Conservation (phyloP, 1,139 yeast species). For the Candida albicans region DNA sequence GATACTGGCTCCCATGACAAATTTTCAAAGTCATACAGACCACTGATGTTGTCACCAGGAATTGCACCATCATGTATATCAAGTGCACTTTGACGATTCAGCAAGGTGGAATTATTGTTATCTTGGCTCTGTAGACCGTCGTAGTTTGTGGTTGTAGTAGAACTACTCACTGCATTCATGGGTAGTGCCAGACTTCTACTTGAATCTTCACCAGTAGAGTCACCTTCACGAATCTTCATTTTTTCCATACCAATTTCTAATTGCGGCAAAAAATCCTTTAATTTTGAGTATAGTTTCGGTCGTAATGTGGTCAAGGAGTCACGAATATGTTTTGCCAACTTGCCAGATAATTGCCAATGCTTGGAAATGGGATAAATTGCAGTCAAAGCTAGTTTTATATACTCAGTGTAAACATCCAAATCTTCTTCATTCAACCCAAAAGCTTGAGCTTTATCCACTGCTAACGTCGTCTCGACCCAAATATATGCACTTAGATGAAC, state of each 20-base stretch:
- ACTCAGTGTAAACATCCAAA: conserved; percentile 43
- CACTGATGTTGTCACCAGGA: conserved; percentile 1
- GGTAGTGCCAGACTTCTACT: conserved; percentile 7
- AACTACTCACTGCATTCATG: not conserved
- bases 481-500: conserved; percentile 51
- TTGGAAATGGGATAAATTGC: conserved; percentile 47
- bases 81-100: not conserved
- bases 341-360: conserved; percentile 51
- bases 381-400: conserved; percentile 45
- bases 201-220: conserved; percentile 1
- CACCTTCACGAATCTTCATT: conserved; percentile 6
- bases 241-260: conserved; percentile 14
- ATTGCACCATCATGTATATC: conserved; percentile 1
- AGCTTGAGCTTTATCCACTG: conserved; percentile 8
- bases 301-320: conserved; percentile 34
- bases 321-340: conserved; percentile 43
- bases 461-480: conserved; percentile 39
- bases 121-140: not conserved
- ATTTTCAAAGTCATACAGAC: conserved; percentile 3
- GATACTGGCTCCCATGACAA: conserved; percentile 18
- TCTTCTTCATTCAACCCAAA: conserved; percentile 29
- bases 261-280: conserved; percentile 21
- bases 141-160: conserved; percentile 2
- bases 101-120: not conserved
- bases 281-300: conserved; percentile 27